Evolutionary conservation across 73 alveolate genomes (phyloP).

Genomic region (Paraurostyla sp.): DNA sequence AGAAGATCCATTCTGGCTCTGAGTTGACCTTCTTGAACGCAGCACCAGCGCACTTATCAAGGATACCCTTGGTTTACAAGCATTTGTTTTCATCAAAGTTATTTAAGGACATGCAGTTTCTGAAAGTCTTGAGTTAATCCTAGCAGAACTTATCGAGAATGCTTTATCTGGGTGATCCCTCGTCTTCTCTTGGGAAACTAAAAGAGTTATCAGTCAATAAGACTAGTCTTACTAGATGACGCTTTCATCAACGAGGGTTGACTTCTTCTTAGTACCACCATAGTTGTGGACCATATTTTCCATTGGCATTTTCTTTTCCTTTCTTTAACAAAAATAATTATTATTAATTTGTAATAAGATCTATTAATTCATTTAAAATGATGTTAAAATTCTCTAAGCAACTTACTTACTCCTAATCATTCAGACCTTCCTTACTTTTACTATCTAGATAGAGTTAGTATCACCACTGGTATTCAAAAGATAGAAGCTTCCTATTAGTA

Average conservation of each 20-base stretch:
- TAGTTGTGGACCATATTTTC: slow-evolving; percentile 79
- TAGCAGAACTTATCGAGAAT: slow-evolving; percentile 69
- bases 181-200: slow-evolving; percentile 81
- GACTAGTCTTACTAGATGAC: slow-evolving; percentile 57
- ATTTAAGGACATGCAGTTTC: slow-evolving; percentile 69
- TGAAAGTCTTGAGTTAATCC: slow-evolving; percentile 44
- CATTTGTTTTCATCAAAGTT: slow-evolving; percentile 73
- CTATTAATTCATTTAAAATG: background rate
- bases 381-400: background rate
- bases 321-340: slow-evolving; percentile 57
- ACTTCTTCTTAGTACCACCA: slow-evolving; percentile 82
- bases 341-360: background rate
- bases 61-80: slow-evolving; percentile 62
- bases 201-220: background rate
- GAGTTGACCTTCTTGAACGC: slow-evolving; percentile 71
- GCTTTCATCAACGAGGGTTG: slow-evolving; percentile 75
- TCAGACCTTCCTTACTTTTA: background rate
- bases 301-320: slow-evolving; percentile 68
- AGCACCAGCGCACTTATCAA: slow-evolving; percentile 71
- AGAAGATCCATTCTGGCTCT: slow-evolving; percentile 76
- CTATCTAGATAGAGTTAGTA: too few species aligned
- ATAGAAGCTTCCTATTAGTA: too few species aligned
- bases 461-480: too few species aligned
- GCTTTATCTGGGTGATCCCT: slow-evolving; percentile 68
- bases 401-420: background rate